Evolutionary conservation across 108 stramenopile species (phyloP).

Genomic region (Nitzschia palea): DNA sequence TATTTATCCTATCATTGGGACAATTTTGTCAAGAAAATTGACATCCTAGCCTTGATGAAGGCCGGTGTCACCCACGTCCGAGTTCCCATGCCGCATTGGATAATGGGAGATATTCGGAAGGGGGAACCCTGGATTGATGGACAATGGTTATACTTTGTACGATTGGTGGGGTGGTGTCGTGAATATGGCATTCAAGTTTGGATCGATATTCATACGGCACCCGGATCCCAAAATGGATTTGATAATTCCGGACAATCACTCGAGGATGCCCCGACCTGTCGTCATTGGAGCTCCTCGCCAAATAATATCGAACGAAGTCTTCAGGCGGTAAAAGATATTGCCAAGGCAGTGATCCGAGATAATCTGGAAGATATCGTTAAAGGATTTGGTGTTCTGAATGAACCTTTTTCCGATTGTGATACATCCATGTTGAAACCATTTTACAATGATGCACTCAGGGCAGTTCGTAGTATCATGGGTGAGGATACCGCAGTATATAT

Average conservation of each 20-base stretch:
- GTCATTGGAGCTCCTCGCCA: slow-evolving; percentile 31
- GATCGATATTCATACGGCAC: slow-evolving; percentile 71
- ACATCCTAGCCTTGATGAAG: slow-evolving; percentile 38
- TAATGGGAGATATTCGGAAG: slow-evolving; percentile 28
- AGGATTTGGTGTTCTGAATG: slow-evolving; percentile 71
- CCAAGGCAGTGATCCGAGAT: slow-evolving; percentile 39
- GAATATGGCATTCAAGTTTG: slow-evolving; percentile 52
- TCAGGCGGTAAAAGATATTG: slow-evolving; percentile 37
- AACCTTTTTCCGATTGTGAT: slow-evolving; percentile 52
- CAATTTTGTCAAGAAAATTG: slow-evolving; percentile 57
- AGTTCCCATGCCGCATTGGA: slow-evolving; percentile 73
- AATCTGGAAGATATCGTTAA: slow-evolving; percentile 56
- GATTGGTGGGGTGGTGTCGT: slow-evolving; percentile 60
- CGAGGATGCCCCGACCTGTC: slow-evolving; percentile 23
- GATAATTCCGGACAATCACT: slow-evolving; percentile 48
- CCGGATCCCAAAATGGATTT: slow-evolving; percentile 64
- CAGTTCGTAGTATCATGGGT: slow-evolving; percentile 43
- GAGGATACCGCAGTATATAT: slow-evolving; percentile 41
- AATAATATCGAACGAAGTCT: slow-evolving; percentile 47
- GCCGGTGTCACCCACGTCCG: slow-evolving; percentile 63
- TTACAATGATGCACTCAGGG: slow-evolving; percentile 37
- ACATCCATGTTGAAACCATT: slow-evolving; percentile 32
- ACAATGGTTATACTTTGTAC: slow-evolving; percentile 55
- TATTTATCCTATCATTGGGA: slow-evolving; percentile 65
- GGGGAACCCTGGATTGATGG: slow-evolving; percentile 57